Evolutionary conservation across 2,329 filamentous ascomycete genomes (phyloP).

Genomic region (Ophiostoma novo-ulmi): DNA sequence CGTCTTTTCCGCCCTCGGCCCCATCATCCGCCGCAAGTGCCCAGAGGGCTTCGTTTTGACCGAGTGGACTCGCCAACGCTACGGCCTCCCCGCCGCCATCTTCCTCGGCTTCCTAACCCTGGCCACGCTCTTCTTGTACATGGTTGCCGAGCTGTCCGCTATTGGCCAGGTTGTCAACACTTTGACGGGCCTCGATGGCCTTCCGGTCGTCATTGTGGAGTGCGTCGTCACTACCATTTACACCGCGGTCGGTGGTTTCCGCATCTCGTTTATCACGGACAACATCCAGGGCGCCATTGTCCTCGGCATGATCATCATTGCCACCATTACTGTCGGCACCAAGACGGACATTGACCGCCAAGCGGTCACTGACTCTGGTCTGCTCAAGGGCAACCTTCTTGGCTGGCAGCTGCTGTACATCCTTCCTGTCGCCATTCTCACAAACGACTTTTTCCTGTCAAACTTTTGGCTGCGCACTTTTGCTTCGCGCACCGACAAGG

Average conservation of each 20-base stretch:
- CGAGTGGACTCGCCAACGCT: conserved; percentile 76
- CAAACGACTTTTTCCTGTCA: conserved; percentile 82
- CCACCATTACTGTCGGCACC: conserved; percentile 70
- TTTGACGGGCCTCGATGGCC: conserved; percentile 66
- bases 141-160: conserved; percentile 78
- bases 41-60: conserved; percentile 81
- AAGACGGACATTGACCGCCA: conserved; percentile 66
- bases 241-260: conserved; percentile 76
- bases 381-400: conserved; percentile 63
- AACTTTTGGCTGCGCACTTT: conserved; percentile 83
- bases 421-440: conserved; percentile 71
- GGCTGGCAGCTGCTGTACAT: conserved; percentile 87
- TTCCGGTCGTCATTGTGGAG: conserved; percentile 73
- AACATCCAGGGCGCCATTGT: conserved; percentile 78
- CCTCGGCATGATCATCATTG: conserved; percentile 66
- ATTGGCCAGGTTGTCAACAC: conserved; percentile 72
- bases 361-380: conserved; percentile 62
- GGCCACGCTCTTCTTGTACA: conserved; percentile 78
- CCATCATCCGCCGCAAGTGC: conserved; percentile 72
- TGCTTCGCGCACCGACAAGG: conserved; percentile 70
- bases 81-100: conserved; percentile 62
- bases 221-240: conserved; percentile 76
- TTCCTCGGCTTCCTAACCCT: conserved; percentile 74
- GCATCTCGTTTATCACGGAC: conserved; percentile 78
- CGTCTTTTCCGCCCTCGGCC: conserved; percentile 67